Evolutionary conservation across 495 filamentous ascomycete genomes (phyloP), one percentile per base, ranked within the genome.

Genomic region (Cryomyces antarcticus): DNA sequence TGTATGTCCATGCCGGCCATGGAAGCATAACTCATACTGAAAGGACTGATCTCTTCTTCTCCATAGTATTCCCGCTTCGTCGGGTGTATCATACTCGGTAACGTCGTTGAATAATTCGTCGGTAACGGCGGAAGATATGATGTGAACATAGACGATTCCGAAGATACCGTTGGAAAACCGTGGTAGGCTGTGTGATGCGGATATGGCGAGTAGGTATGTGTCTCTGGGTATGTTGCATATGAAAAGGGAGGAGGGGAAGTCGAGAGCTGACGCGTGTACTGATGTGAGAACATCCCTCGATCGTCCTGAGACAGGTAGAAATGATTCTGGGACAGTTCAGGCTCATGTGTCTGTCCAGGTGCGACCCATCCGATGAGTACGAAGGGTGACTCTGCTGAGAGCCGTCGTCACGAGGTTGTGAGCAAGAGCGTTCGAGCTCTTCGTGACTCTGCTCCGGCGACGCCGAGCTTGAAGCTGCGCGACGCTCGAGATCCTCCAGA

Each of bases 401-500:
- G 9, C 33, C 57, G 58, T 61, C 71, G 52, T 63, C 70, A 63
- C 49, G 68, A 61, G 41, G 62, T 50, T 56, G 62, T 51, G 62
- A 58, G 47, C 65, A 71, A 36, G 61, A 53, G 31, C 48, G 56
- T 28, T 64, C 66, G 1, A 68, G 60, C 49, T 75, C 70, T 39
- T 64, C 67, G 38, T 52, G 75, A 53, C 59, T 62, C 60, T 68
- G 74, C 67, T 81, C 77, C 37, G 78, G 74, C 6, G 76, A 79
- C 9, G 68, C 61, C 31, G 87, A 89, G 42, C 78, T 77, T 13
- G 81, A 86, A 24, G 81, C 84, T 28, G 89, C 89, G 48, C 88
- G 73, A 51, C 85, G 73, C 68, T 97, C 89, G 43, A 97, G 76
- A 51, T 97, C 89, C 62, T 97, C 88, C 57, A 97, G 70, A 54